Evolutionary conservation across 345 rosid species (phyloP).

Genomic region (Salix udensis): DNA sequence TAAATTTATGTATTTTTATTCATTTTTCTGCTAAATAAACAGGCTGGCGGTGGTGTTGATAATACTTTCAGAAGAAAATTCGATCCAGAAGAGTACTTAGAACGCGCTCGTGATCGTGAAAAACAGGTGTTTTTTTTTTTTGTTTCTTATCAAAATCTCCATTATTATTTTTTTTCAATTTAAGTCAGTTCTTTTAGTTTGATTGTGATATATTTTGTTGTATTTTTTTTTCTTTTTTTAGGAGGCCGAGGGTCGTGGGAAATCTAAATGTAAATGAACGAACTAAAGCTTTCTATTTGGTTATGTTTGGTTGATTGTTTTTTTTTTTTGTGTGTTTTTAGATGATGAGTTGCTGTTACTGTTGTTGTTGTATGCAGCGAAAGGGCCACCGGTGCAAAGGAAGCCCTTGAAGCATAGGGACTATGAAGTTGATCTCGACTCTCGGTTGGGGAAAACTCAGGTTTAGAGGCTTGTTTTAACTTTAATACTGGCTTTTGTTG

Average conservation of each 20-base stretch:
- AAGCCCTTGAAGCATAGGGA: slow-evolving; percentile 97
- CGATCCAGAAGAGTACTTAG: slow-evolving; percentile 70
- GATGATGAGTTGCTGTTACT: neutral
- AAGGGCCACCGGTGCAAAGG: slow-evolving; percentile 91
- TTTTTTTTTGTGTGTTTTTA: neutral
- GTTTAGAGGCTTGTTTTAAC: slow-evolving; percentile 30
- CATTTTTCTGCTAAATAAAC: slow-evolving; percentile 3
- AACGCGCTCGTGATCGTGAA: slow-evolving; percentile 91
- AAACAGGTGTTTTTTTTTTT: slow-evolving; percentile 44
- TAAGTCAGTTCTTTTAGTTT: neutral
- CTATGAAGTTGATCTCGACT: slow-evolving; percentile 90
- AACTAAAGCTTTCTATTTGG: neutral
- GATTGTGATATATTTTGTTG: neutral
- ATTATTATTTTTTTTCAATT: neutral
- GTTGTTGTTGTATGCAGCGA: slow-evolving; percentile 40
- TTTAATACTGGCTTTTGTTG: neutral
- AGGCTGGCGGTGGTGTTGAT: slow-evolving; percentile 71
- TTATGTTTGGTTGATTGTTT: neutral
- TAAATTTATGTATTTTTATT: neutral
- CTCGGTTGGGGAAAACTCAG: slow-evolving; percentile 96
- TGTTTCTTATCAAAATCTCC: neutral
- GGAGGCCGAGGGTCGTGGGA: slow-evolving; percentile 64
- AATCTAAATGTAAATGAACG: slow-evolving; percentile 58
- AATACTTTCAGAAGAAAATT: slow-evolving; percentile 83
- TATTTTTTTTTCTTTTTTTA: slow-evolving; percentile 17